Conservation (phyloP, 371 early-diverging fungal species). For the Apophysomyces variabilis region DNA sequence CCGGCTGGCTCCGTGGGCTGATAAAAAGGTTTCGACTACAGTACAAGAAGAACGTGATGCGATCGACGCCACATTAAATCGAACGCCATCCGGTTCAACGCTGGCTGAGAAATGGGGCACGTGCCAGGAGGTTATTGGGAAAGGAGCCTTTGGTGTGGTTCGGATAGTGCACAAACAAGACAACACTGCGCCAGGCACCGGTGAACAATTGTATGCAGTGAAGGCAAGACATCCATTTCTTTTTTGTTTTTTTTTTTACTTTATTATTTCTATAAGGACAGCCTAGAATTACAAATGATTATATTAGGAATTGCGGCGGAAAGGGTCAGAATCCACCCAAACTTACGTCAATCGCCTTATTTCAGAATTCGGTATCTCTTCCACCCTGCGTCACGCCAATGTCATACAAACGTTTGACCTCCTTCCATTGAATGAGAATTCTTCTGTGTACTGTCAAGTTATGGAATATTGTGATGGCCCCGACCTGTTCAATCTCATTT, state of each 20-base stretch:
- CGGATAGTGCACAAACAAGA: constrained; percentile 48
- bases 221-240: constrained; percentile 40
- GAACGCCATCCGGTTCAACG: constrained; percentile 12
- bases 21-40: constrained; percentile 29
- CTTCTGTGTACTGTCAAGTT: constrained; percentile 63
- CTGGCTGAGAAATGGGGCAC: constrained; percentile 53
- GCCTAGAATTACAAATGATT: neutral
- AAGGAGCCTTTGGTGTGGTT: constrained; percentile 58
- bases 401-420: constrained; percentile 75
- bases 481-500: constrained; percentile 62
- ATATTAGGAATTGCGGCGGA: constrained; percentile 63
- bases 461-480: constrained; percentile 77
- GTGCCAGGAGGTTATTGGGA: constrained; percentile 54
- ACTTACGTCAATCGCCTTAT: constrained; percentile 70
- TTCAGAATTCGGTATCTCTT: constrained; percentile 74
- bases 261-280: too few relatives aligned
- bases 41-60: constrained; percentile 36
- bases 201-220: constrained; percentile 53
- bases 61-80: constrained; percentile 26
- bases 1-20: constrained; percentile 33
- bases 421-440: constrained; percentile 57
- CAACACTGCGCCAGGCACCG: constrained; percentile 26
- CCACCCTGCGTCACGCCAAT: constrained; percentile 65
- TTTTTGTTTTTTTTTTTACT: neutral
- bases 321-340: constrained; percentile 55